These are phyloP conservation scores for Saccharomyces hybrid DNA, from an alignment of 1,139 yeast genomes.

Conservation along the genomic window DNA sequence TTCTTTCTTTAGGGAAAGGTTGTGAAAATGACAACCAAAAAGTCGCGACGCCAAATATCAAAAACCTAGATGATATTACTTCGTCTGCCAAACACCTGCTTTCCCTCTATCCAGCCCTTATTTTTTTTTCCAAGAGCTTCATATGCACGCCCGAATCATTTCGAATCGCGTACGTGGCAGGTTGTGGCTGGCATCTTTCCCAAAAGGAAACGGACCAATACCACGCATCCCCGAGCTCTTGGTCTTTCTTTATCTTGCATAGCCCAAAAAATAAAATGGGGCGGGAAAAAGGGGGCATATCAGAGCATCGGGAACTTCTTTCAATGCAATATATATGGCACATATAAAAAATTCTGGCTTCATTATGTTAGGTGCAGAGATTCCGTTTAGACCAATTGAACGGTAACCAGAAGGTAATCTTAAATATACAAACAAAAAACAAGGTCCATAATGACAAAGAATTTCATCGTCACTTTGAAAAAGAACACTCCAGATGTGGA, in stretches of 20 bases:
- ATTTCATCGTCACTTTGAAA: slow-evolving; percentile 26
- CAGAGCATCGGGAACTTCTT: neutral
- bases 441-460: slow-evolving; percentile 13
- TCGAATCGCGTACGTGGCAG: neutral
- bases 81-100: neutral
- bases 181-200: neutral
- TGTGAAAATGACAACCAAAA: neutral
- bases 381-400: neutral
- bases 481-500: slow-evolving; percentile 22
- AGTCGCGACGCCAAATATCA: neutral
- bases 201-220: neutral
- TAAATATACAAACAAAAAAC: neutral
- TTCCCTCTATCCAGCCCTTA: neutral
- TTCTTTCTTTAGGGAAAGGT: neutral
- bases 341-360: neutral
- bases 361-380: neutral
- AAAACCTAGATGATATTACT: neutral
- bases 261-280: neutral
- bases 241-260: neutral
- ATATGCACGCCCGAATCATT: neutral
- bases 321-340: neutral
- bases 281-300: neutral
- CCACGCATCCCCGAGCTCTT: neutral
- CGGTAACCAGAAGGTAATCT: neutral
- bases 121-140: neutral